Base-by-base conservation (phyloP, 352 stramenopile species). In the Pythium graminicola region DNA sequence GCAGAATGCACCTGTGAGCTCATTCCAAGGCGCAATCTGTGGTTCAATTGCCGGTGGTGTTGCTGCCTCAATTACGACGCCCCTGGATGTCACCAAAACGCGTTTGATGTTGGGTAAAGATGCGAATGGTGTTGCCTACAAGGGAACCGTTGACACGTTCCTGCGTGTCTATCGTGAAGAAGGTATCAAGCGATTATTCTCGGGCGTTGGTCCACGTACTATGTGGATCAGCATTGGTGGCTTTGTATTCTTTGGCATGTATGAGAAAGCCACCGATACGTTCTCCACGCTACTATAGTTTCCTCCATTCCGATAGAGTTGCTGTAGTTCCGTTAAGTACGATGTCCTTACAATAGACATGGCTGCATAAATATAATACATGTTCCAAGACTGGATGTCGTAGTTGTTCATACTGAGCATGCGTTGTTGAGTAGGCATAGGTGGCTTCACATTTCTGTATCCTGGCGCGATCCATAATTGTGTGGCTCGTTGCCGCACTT, bases 201-300 rank as follows among this genome's bases (percentile, higher is more conserved):
- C 84, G 23, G 97, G 96, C 14, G 81, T 99, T 16, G 88, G 95
- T 40, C 96, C 97, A 4, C 83, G 97, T 52, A 97, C 98, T 0
- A 97, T 99, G 77, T 99, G 97, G 97, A 99, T 99, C 70, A 96
- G 89, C 19, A 97, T 99, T 62, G 97, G 97, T 35, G 97, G 97
- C 33, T 99, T 99, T 70, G 93, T 99, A n/a, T 99, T 99, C 72
- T 99, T 99, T 60, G 96, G 96, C 48, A 96, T 96, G 52, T 99
- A 99, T 72, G 96, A 99, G 58, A 94, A 93, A 67, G 64, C 76
- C 42, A 86, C 76, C n/a, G 72, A 79, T 20, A 87, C 76, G 16
- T 84, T 94, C 33, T 64, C 70, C 43, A 62, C 62, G 7, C 60
- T 87, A 33, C 56, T 86, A 40, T 88, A 77, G 54, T 31, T 9